Base-by-base conservation (phyloP, 2,329 filamentous ascomycete species). In the Fusarium papillatum region DNA sequence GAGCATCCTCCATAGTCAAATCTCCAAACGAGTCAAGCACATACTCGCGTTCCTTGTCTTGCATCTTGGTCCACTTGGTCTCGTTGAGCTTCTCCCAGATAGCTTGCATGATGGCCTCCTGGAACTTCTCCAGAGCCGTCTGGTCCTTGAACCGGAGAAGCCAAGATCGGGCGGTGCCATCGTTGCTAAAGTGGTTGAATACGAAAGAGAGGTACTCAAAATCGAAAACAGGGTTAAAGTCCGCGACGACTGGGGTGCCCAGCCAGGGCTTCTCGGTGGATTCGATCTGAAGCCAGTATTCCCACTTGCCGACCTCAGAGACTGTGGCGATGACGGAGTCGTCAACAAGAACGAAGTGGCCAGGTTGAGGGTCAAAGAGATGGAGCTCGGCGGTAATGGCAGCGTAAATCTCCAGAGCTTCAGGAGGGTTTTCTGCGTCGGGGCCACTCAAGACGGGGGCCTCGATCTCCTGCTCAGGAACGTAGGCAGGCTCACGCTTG, bases 151-250 rank as follows among this genome's bases (percentile, higher is more conserved):
- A 99, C 17, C 96, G 93, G 41, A 99, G 87, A 17, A 99, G 90
- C 96, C 97, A 99, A 1, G 97, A 99, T 83, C 96, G 97, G 7
- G 97, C 96, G 2, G 94, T 94, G 3, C 96, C 95, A 83, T 98
- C 95, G 41, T 93, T 90, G 17, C 94, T 91, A 83, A 98, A 98
- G 82, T 98, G 95, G 81, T 99, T 99, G 90, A 99, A 99, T 81
- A 99, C 98, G 83, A 98, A 98, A 0, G 96, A 98, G n/a, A 98
- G 89, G 80, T 96, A 98, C 83, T 99, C 97, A 77, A 98, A 98
- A 85, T 98, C 98, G 88, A 98, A 99, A 24, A 99, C 96, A 0
- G 97, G 97, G 80, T 98, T 98, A 84, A 98, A 95, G 78, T 99
- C 97, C 9, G 95, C 93, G 36, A 95, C 88, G 36, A 99, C 92